Base-by-base conservation (phyloP, 2,329 filamentous ascomycete species). In the Cordyceps militaris region DNA sequence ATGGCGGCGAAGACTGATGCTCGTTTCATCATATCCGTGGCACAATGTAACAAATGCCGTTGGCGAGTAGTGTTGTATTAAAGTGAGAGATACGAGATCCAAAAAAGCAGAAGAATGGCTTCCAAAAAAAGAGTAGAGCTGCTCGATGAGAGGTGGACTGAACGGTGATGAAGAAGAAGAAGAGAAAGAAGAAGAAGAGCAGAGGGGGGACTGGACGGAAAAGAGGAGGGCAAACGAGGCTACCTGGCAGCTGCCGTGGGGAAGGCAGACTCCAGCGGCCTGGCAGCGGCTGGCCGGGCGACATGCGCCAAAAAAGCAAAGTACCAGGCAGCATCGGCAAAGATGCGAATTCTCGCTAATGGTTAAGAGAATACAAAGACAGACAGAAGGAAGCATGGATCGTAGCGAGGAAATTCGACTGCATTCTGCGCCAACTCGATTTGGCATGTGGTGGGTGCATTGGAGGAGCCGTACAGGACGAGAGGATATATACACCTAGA, bases 31-130 rank as follows among this genome's bases (percentile, higher is more conserved):
- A 28, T 57, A 21, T 49, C 38, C 55, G 36, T 43, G 47, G 38
- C 46, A 38, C 47, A 44, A n/a, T 24, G 47, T 57, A 57, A 57
- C 55, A 51, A 38, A 57, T 57, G 55, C 47, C 55, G 36, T 23
- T 51, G 55, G 49, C 44, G 57, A 36, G 50, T 54, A 47, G 42
- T 54, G 36, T 32, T 50, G 63, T 63, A 58, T 65, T 67, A 69
- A 69, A 51, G 46, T 47, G 52, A 59, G 32, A 21, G 51, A 59
- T 57, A 52, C 38, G 59, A 55, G 63, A 64, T 68, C 69, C 67
- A 71, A 73, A 69, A 68, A 69, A 63, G 46, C n/a, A 62, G 58
- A 61, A 59, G 61, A 64, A 62, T 40, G 56, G 53, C 56, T 60
- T 66, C 61, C 63, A 61, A 65, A 61, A 65, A 62, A 62, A 63